These are phyloP conservation scores for Leptomonas pyrrhocoris DNA, from an alignment of 208 protist species.

Conservation along the genomic window DNA sequence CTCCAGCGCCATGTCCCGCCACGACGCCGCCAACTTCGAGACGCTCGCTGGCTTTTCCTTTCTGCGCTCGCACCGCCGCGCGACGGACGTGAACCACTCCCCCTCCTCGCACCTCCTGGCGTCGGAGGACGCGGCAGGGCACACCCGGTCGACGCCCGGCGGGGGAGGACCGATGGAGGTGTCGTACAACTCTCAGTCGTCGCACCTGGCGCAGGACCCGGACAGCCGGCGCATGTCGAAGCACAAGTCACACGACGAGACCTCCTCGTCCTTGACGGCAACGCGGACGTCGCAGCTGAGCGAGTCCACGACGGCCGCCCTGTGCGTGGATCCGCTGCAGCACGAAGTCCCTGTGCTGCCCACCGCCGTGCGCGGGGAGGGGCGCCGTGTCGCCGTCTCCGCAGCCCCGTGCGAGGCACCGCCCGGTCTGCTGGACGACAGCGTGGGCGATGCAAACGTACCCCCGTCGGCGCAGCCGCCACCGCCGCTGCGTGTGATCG, in stretches of 20 bases:
- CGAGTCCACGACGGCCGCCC: constrained; percentile 11
- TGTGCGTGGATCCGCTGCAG: constrained; percentile 28
- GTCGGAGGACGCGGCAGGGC: constrained; percentile 12
- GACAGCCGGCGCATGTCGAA: constrained; percentile 17
- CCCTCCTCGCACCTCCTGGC: constrained; percentile 27
- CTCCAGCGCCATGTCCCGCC: constrained; percentile 22
- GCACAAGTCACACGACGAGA: constrained; percentile 6
- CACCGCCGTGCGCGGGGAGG: constrained; percentile 28
- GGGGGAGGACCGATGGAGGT: constrained; percentile 18
- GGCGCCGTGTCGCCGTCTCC: constrained; percentile 69
- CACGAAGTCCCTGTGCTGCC: constrained; percentile 28
- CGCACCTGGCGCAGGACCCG: neutral
- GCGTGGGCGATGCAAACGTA: neutral
- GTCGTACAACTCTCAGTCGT: constrained; percentile 33
- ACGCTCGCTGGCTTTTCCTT: constrained; percentile 31
- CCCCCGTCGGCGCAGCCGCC: constrained; percentile 8
- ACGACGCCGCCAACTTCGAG: constrained; percentile 18
- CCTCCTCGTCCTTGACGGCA: constrained; percentile 27
- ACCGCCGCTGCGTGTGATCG: constrained; percentile 35
- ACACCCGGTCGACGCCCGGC: constrained; percentile 16
- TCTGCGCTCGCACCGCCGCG: constrained; percentile 19
- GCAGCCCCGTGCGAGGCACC: constrained; percentile 42
- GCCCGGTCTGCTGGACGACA: neutral
- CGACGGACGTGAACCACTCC: constrained; percentile 18
- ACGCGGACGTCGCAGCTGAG: constrained; percentile 15